Evolutionary conservation across 805 yeast species (phyloP).

Genomic region (Zygosaccharomyces bailii): DNA sequence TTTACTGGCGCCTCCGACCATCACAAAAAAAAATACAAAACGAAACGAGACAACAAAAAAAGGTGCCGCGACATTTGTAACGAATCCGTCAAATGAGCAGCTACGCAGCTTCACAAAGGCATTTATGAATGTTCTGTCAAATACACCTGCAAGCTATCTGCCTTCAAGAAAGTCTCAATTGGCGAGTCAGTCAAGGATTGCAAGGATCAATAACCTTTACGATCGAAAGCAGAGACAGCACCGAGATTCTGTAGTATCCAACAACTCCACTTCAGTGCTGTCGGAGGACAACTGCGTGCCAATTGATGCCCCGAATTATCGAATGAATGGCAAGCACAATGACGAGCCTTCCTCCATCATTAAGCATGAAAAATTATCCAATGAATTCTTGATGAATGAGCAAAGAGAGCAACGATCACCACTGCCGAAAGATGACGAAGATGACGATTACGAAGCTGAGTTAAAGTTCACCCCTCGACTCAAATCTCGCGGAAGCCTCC

Average conservation of each 20-base stretch:
- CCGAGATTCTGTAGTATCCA: constrained; percentile 25
- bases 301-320: constrained; percentile 9
- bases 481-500: constrained; percentile 23
- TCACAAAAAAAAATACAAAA: constrained; percentile 2
- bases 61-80: constrained; percentile 1
- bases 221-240: constrained; percentile 18
- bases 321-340: constrained; percentile 5
- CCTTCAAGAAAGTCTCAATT: constrained; percentile 20
- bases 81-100: background rate
- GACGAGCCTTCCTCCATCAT: constrained; percentile 14
- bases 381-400: constrained; percentile 8
- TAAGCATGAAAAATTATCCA: constrained; percentile 14
- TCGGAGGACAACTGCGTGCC: constrained; percentile 16
- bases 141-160: constrained; percentile 16
- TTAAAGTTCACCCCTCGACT: constrained; percentile 30
- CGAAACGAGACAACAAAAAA: background rate
- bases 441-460: constrained; percentile 32
- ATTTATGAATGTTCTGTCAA: constrained; percentile 18
- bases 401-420: constrained; percentile 2
- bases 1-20: background rate
- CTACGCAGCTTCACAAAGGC: background rate
- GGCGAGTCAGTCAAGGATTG: constrained; percentile 26
- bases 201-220: constrained; percentile 26
- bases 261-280: constrained; percentile 21
- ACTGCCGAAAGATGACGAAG: constrained; percentile 9